Percentiles rank a stretch among this genome's conserved stretches.
Evolutionary conservation across 2,329 filamentous ascomycete species (phyloP).

Genomic region (Apiospora aurea): DNA sequence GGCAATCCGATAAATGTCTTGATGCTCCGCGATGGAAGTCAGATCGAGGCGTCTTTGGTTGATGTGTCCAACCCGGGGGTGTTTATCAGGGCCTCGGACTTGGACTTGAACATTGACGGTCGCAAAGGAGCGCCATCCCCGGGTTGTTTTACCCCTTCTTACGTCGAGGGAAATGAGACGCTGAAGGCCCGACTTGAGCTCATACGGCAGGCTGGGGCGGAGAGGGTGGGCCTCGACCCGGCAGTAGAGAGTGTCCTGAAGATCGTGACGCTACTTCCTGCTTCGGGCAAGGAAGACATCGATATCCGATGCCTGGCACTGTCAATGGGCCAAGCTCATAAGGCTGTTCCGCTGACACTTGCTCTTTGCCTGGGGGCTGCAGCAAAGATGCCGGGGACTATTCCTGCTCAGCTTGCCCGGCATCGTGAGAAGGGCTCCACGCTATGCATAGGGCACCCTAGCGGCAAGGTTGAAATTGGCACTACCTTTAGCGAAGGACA

Average conservation of each 20-base stretch:
- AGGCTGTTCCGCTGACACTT: conserved; percentile 50
- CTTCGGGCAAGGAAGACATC: conserved; percentile 34
- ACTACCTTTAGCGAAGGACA: conserved; percentile 47
- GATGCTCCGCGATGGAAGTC: conserved; percentile 36
- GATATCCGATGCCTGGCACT: conserved; percentile 56
- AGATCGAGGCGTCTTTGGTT: conserved; percentile 46
- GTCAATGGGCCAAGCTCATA: conserved; percentile 54
- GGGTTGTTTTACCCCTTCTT: conserved; percentile 38
- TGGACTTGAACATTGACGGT: conserved; percentile 28
- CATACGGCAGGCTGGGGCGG: conserved; percentile 47
- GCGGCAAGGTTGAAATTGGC: conserved; percentile 54
- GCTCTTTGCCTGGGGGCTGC: conserved; percentile 50
- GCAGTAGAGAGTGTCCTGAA: conserved; percentile 50
- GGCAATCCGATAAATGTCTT: conserved; percentile 45
- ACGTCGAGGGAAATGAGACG: conserved; percentile 41
- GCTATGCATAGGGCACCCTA: conserved; percentile 55
- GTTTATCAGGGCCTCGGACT: conserved; percentile 45
- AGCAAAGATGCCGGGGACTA: conserved; percentile 48
- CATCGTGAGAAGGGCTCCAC: conserved; percentile 30
- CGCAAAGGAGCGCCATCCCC: background rate
- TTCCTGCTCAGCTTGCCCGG: conserved; percentile 45
- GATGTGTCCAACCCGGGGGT: conserved; percentile 52
- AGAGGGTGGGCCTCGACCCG: conserved; percentile 49
- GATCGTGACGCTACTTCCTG: conserved; percentile 51
- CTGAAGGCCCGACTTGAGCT: conserved; percentile 45